These are phyloP conservation scores for Botryosphaeria dothidea DNA, from an alignment of 2,329 filamentous ascomycete genomes.

Conservation along the genomic window DNA sequence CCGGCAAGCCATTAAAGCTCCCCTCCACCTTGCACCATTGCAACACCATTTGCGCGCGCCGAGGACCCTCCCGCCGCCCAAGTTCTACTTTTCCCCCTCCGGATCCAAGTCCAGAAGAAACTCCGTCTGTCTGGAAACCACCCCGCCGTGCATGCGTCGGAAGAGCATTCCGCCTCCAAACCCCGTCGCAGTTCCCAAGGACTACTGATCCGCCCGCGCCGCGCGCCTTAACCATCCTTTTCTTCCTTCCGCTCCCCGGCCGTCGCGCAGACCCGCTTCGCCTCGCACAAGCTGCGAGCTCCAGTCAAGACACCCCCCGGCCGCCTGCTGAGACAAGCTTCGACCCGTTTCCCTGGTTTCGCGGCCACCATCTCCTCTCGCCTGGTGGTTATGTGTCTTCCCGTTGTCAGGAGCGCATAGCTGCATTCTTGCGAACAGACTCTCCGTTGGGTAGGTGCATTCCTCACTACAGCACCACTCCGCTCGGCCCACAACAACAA, in stretches of 20 bases:
- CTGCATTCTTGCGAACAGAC: conserved; percentile 16
- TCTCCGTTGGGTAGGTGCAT: conserved; percentile 19
- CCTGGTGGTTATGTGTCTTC: conserved; percentile 1
- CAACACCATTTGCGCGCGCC: conserved; percentile 16
- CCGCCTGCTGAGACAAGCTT: background rate
- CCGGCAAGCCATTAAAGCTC: conserved; percentile 13
- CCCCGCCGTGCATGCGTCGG: conserved; percentile 7
- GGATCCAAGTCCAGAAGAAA: conserved; percentile 1
- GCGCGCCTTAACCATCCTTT: background rate
- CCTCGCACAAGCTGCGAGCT: background rate
- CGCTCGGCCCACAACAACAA: background rate
- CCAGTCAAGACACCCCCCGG: background rate
- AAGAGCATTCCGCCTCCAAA: conserved; percentile 11
- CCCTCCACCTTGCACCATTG: conserved; percentile 17
- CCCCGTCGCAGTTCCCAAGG: background rate
- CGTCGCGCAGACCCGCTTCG: background rate
- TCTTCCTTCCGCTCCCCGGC: background rate
- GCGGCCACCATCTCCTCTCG: background rate
- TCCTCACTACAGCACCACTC: conserved; percentile 10
- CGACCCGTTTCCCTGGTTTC: background rate
- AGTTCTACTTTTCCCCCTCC: background rate
- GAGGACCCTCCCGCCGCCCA: conserved; percentile 6
- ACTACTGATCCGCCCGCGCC: background rate
- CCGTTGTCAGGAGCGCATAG: conserved; percentile 19
- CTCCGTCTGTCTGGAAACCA: conserved; percentile 7